Conservation (phyloP, 2,329 filamentous ascomycete genomes). For the Cytospora paraplurivora region DNA sequence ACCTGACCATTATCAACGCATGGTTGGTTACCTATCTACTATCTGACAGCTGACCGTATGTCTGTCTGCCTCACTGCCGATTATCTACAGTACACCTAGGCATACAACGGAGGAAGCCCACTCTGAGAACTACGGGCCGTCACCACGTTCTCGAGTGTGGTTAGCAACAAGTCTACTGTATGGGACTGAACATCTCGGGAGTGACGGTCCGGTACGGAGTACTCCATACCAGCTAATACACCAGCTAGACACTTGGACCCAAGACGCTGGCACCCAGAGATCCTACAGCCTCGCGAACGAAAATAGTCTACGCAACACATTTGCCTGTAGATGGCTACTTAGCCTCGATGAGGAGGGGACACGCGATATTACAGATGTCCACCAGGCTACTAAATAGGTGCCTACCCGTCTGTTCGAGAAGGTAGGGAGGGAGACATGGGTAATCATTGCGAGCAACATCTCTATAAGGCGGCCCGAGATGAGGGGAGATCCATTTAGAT, state of each 20-base stretch:
- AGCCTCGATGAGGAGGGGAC: background rate
- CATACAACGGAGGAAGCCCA: too few relatives aligned
- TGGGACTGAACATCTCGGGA: background rate
- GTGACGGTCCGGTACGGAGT: background rate
- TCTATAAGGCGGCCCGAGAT: conserved; percentile 9
- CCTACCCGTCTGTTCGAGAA: background rate
- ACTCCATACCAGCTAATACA: background rate
- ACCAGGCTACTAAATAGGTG: conserved; percentile 21
- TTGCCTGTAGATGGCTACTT: conserved; percentile 9
- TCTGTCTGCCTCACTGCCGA: background rate
- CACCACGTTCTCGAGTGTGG: conserved; percentile 2
- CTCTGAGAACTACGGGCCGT: background rate
- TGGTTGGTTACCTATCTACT: too few relatives aligned
- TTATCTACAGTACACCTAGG: too few relatives aligned
- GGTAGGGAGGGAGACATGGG: background rate
- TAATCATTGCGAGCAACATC: background rate
- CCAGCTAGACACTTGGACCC: background rate
- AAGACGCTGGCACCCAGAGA: background rate
- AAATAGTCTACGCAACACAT: conserved; percentile 1
- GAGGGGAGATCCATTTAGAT: background rate
- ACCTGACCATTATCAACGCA: too few relatives aligned
- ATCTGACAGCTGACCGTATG: too few relatives aligned
- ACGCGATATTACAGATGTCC: background rate
- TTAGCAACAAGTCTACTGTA: background rate
- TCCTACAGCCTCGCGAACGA: background rate